These are phyloP conservation scores for Bertia moriformis DNA, from an alignment of 2,329 filamentous ascomycete genomes.

Conservation along the genomic window DNA sequence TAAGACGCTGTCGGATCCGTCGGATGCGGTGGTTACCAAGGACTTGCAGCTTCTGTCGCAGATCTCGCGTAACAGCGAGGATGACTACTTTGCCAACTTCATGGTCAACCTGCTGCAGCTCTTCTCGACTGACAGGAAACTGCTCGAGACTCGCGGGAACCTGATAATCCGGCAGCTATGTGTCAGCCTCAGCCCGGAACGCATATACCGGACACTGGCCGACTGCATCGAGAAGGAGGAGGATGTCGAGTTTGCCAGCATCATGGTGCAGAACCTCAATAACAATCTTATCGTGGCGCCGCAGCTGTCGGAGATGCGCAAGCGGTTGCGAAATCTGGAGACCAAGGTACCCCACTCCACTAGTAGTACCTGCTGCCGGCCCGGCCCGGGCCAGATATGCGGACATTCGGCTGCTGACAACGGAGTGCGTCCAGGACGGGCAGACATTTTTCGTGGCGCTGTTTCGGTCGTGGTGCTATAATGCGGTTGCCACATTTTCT, in stretches of 20 bases:
- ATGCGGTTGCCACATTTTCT: conserved; percentile 93
- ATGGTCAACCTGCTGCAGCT: conserved; percentile 94
- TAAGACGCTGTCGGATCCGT: conserved; percentile 89
- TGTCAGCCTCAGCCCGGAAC: conserved; percentile 78
- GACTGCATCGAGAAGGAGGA: conserved; percentile 97
- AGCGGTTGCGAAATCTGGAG: conserved; percentile 78
- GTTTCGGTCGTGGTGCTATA: conserved; percentile 96
- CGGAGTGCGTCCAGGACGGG: conserved; percentile 50
- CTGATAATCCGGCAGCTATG: conserved; percentile 92
- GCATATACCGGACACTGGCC: conserved; percentile 87
- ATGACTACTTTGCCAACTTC: conserved; percentile 93
- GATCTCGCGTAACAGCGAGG: conserved; percentile 90
- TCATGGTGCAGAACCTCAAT: conserved; percentile 98
- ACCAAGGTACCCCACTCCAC: too few species aligned
- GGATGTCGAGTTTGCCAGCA: conserved; percentile 94
- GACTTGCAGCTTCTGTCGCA: conserved; percentile 88
- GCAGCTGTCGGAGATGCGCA: conserved; percentile 78
- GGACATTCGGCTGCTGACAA: conserved; percentile 3
- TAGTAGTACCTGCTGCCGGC: too few species aligned
- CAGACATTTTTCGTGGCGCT: conserved; percentile 89
- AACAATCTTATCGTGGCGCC: conserved; percentile 97
- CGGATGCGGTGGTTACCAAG: conserved; percentile 91
- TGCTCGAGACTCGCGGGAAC: conserved; percentile 85
- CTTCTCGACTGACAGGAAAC: conserved; percentile 81
- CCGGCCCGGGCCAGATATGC: too few species aligned